Evolutionary conservation across 441 rosid genomes (phyloP).

Genomic region (Brassica balearica): DNA sequence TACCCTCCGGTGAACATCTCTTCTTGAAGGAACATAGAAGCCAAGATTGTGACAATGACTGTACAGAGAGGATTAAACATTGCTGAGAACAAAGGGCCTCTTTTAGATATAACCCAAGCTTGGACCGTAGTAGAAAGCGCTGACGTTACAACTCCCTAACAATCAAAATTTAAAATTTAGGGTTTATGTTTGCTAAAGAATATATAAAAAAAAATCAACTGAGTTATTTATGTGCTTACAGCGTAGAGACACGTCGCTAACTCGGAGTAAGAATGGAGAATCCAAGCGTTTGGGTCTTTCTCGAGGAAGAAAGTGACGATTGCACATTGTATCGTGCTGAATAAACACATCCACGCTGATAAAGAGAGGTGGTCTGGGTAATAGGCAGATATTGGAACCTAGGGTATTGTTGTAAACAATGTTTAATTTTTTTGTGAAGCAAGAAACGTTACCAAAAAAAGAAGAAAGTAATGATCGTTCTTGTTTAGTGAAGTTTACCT

Average conservation of each 20-base stretch:
- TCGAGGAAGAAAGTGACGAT: not conserved
- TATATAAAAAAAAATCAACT: not conserved
- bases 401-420: not conserved
- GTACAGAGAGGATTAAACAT: not conserved
- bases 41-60: conserved; percentile 3
- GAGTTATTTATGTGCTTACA: not conserved
- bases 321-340: not conserved
- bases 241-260: conserved; percentile 5
- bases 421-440: not conserved
- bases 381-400: not conserved
- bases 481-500: not conserved
- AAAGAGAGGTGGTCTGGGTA: conserved; percentile 4
- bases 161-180: not conserved
- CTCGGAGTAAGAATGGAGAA: not conserved
- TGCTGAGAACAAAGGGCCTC: conserved; percentile 7
- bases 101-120: not conserved
- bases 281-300: not conserved
- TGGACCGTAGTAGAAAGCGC: conserved; percentile 1
- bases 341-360: not conserved
- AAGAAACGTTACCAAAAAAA: not conserved
- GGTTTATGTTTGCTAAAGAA: not conserved
- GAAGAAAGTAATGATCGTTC: not conserved
- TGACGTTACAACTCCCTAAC: conserved; percentile 5
- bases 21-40: not conserved
- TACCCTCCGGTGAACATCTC: not conserved